Base-by-base conservation (phyloP, 805 yeast species). In the Candida chilensis region DNA sequence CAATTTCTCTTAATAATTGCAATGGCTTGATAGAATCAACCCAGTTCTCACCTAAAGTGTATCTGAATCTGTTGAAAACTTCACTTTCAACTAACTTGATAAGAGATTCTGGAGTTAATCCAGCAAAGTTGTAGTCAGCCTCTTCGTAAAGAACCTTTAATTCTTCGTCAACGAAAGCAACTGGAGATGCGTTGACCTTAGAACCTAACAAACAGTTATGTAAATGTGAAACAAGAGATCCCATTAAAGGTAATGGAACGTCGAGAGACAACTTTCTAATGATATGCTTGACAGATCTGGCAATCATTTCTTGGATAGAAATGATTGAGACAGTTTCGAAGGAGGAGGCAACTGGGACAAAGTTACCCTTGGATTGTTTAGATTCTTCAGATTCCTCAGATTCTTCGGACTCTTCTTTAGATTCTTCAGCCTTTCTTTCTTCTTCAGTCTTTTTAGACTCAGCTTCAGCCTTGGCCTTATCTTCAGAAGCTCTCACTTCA, bases 231-330 rank as follows among this genome's bases (percentile, higher is more conserved):
- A 84, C 71, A 18, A 80, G 67, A 28, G 67, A 54, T 3, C 90
- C 71, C 32, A 71, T 65, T 35, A 80, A 57, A 26, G 64, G 53
- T 8, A 68, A 32, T 12, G 92, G 85, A 12, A 78, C 46, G 1
- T 41, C 32, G 5, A 40, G 41, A 24, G 78, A 50, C 17, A 53
- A 47, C 3, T 52, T 48, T 47, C 86, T 75, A 44, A 88, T 56
- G 27, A 78, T 50, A 45, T 86, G 94, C 59, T 90, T 90, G 29
- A 73, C 54, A 17, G 84, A 73, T 57, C 98, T 78, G 16, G 90
- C 71, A 42, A 88, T 53, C 62, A 88, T 78, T 54, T 88, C 97
- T 32, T 65, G 72, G 25, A 60, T 50, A 18, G 75, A 52, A 24
- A 77, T 51, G 10, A 43, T 48, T 33, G 64, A 53, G 28, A 82